A percentile compares a stretch with the other conserved stretches of the same genome.
These are phyloP conservation scores for Xylaria palmicola DNA, from an alignment of 495 filamentous ascomycete species.

Conservation along the genomic window DNA sequence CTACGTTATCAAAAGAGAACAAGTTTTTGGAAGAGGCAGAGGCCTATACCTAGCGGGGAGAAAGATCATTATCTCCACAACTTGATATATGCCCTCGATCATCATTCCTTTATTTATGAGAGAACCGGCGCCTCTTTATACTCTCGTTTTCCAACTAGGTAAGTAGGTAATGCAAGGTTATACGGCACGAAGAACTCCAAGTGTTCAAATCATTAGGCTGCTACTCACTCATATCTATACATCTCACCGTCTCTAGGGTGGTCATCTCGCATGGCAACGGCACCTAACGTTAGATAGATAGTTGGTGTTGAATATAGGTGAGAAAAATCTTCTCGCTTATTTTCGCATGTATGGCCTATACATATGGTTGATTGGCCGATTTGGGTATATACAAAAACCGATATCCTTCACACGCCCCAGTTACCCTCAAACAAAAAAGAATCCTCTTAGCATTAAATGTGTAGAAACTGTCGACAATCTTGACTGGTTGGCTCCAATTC, in stretches of 20 bases:
- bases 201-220: no score
- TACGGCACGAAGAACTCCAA: no score
- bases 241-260: no score
- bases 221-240: no score
- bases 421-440: neutral
- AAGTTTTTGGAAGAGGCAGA: no score
- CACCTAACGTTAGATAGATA: no score
- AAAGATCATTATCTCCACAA: neutral
- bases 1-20: no score
- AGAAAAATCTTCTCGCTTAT: neutral
- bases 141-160: no score
- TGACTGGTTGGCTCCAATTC: neutral
- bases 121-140: neutral
- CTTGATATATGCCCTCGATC: neutral
- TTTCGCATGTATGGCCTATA: neutral
- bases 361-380: neutral
- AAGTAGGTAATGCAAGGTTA: no score
- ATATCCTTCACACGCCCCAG: neutral
- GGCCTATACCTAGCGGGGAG: no score
- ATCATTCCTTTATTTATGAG: neutral
- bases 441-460: neutral
- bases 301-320: neutral
- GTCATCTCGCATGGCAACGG: no score
- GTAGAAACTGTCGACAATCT: neutral
- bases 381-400: slow-evolving; percentile 1